Conservation (phyloP, 305 asterid species). For the Caryopteris hybrid region DNA sequence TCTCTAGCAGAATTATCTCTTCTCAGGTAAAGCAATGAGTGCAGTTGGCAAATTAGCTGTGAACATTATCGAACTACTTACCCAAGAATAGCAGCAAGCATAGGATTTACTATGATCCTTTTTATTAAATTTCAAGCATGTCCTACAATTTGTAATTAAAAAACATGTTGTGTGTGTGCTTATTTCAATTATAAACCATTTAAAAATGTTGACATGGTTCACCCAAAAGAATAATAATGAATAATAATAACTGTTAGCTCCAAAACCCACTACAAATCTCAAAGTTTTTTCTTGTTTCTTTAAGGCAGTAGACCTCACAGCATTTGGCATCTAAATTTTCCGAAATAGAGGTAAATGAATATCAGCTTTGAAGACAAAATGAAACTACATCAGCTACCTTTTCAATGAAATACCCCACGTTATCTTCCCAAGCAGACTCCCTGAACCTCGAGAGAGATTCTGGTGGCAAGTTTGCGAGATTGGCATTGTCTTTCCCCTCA, state of each 20-base stretch:
- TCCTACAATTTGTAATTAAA: not conserved
- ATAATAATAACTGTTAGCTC: not conserved
- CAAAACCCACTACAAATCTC: not conserved
- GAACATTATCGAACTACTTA: not conserved
- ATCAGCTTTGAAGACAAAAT: not conserved
- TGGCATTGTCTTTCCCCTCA: conserved; percentile 12
- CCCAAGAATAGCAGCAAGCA: conserved; percentile 1
- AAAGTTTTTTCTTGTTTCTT: not conserved
- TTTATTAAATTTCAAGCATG: conserved; percentile 1
- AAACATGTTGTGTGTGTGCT: not conserved
- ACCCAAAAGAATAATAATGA: too few relatives aligned
- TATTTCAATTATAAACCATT: not conserved
- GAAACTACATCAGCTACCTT: conserved; percentile 35
- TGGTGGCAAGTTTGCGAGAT: not conserved
- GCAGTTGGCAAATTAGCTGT: not conserved
- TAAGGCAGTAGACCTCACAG: not conserved
- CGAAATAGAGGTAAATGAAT: not conserved
- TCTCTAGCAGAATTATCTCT: conserved; percentile 8
- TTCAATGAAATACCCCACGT: conserved; percentile 49
- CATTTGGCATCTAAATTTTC: not conserved
- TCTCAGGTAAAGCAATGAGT: not conserved
- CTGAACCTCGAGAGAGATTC: conserved; percentile 10
- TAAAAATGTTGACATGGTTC: not conserved
- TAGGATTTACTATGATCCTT: not conserved
- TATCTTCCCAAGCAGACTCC: conserved; percentile 48